Evolutionary conservation across 441 rosid genomes (phyloP).

Genomic region (Populus hybrid): DNA sequence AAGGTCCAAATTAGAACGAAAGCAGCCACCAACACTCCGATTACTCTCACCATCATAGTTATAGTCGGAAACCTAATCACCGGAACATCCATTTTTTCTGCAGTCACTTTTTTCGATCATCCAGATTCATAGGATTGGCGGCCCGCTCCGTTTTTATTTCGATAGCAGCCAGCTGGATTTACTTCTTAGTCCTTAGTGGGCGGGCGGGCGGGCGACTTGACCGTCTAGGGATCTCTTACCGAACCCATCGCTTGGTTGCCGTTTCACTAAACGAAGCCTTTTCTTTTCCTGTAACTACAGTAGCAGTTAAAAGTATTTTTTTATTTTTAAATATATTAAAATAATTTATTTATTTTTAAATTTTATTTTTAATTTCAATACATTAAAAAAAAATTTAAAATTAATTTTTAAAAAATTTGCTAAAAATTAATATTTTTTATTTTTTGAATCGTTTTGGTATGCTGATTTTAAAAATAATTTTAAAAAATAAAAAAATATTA

Average conservation of each 20-base stretch:
- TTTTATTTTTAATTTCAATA: too few species aligned
- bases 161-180: not conserved
- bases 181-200: not conserved
- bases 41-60: not conserved
- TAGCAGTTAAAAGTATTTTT: too few species aligned
- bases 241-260: not conserved
- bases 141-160: not conserved
- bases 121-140: not conserved
- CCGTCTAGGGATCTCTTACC: not conserved
- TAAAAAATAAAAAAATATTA: too few species aligned
- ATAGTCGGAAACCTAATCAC: not conserved
- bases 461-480: too few species aligned
- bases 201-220: not conserved
- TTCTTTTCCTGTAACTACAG: not conserved
- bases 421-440: too few species aligned
- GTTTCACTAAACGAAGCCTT: not conserved
- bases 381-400: too few species aligned
- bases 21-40: constrained; percentile 8
- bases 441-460: rapidly evolving
- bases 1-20: not conserved
- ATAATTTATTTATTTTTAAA: too few species aligned
- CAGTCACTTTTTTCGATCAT: too few species aligned
- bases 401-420: too few species aligned
- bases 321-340: too few species aligned
- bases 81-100: constrained; percentile 1